Base-by-base conservation (phyloP, 805 yeast genomes). In the Sugiyamaella marilandica region DNA sequence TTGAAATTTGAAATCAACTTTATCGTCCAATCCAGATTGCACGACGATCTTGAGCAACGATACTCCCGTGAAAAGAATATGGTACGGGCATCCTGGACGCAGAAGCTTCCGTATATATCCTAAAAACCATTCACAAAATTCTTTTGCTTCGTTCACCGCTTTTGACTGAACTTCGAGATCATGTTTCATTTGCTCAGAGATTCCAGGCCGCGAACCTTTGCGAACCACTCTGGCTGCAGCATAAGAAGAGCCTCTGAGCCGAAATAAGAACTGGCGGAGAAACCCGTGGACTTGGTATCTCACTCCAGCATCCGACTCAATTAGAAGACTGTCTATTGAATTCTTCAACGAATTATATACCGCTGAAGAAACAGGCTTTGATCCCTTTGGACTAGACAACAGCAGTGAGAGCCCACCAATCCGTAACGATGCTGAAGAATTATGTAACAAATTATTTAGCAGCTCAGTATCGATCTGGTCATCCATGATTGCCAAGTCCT, bases 221-320 rank as follows among this genome's bases (percentile, higher is more conserved):
- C 62, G 65, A 0, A 73, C 69, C 47, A 82, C 85, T 60, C 87
- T 75, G 19, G 75, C 62, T 24, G 80, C 58, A 0, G 82, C 77
- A 64, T 84, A 82, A 1, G 84, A 68, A 0, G 91, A 85, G 50
- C 85, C 94, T 58, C 86, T 76, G 14, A 87, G 67, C 59, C 97
- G 73, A 29, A 75, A 66, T 10, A 88, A 63, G 57, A 90, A 83
- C 52, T 76, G 80, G 51, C 84, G 77, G 52, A 90, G 67, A 14
- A 80, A 62, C 2, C 92, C 82, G 26, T 74, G 73, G 49, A 87
- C 80, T 45, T 80, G 82, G 57, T 83, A 83, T 62, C 97, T 74
- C 0, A 79, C 73, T 55, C 85, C 91, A 13, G 87, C 74, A 52
- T 84, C 81, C 16, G 78, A 73, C 54, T 87, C 95, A n/a, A 77